Evolutionary conservation across 73 alveolate species (phyloP), one percentile per base, ranked within the genome.

Genomic region (Paramecium octaurelia): DNA sequence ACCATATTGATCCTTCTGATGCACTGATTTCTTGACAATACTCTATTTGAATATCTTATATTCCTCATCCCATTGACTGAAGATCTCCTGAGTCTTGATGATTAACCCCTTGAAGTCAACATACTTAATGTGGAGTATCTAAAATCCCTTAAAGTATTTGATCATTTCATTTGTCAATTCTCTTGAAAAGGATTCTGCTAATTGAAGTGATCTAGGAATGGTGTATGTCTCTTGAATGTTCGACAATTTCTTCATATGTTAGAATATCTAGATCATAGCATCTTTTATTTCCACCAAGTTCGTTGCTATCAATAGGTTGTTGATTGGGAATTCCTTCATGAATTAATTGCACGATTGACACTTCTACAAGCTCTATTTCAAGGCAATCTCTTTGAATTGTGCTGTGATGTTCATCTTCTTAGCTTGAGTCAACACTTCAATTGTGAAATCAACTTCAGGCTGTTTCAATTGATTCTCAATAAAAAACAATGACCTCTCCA

Each of bases 261-360:
- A 95, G 84, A 95, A 98, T 27, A 98, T 95, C 18, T 93, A 92
- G 42, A 92, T 88, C 57, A 98, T 58, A 36, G 97, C 95, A 43
- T 89, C 95, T 73, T 93, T 88, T 4, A 96, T 88, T 44, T 95
- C 96, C 23, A 86, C 88, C 59, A 98, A 76, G 69, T 90, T 97
- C 34, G 93, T 97, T 8, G 99, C 96, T 54, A 96, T 94, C 71
- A 95, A 88, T 85, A 98, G 92, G 34, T 94, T 94, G 60, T 95
- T 88, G 31, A 98, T 96, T 16, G 99, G 99, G 87, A 97, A 94
- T 85, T 98, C 99, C 85, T 95, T 97, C 86, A 98, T 94, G 60
- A 97, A 88, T 80, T 93, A 68, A 92, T 98, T 98, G 93, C 95
- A 95, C 58, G 93, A 87, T 42, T 95, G 94, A 12, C 97, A 97